phyloP scores from a whole-genome alignment of 768 basidiomycete species.

The Wakefieldia striispora region DNA sequence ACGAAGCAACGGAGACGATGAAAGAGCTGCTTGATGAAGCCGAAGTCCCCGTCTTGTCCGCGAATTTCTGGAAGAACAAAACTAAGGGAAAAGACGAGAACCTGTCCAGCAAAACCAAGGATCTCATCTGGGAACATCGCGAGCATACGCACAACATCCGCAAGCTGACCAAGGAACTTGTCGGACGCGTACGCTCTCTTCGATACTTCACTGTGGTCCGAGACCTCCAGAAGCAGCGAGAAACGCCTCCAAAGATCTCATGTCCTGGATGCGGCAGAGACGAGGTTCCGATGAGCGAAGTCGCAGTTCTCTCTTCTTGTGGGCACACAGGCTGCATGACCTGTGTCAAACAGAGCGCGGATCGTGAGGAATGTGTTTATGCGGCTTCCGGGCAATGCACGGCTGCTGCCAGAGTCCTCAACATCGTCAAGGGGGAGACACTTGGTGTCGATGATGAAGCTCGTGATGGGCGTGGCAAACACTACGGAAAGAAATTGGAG shows the following conservation, averaged over 20 bases:
- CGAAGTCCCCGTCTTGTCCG: slow-evolving; percentile 39
- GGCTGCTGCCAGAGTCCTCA: slow-evolving; percentile 77
- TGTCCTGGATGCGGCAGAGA: slow-evolving; percentile 63
- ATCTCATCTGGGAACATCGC: slow-evolving; percentile 74
- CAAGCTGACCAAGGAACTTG: slow-evolving; percentile 81
- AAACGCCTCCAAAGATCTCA: slow-evolving; percentile 52
- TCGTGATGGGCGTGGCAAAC: slow-evolving; percentile 69
- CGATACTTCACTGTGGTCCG: slow-evolving; percentile 92
- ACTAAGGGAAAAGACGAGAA: slow-evolving; percentile 54
- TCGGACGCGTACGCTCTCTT: slow-evolving; percentile 84
- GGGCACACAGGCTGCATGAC: slow-evolving; percentile 82
- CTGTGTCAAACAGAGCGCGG: slow-evolving; percentile 72
- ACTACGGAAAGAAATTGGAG: slow-evolving; percentile 82
- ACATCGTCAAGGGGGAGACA: slow-evolving; percentile 77
- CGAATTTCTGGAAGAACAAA: slow-evolving; percentile 37
- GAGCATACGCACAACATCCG: slow-evolving; percentile 87
- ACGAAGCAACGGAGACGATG: slow-evolving; percentile 67
- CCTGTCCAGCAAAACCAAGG: slow-evolving; percentile 55
- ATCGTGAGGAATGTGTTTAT: slow-evolving; percentile 79
- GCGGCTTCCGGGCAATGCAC: slow-evolving; percentile 66
- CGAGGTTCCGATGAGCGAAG: slow-evolving; percentile 58
- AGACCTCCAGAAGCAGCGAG: slow-evolving; percentile 77
- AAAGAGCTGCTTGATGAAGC: slow-evolving; percentile 60
- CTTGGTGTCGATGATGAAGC: slow-evolving; percentile 77
- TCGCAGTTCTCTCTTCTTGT: slow-evolving; percentile 87